Evolutionary conservation across 768 basidiomycete genomes (phyloP).

Genomic region (Epithele typhae): DNA sequence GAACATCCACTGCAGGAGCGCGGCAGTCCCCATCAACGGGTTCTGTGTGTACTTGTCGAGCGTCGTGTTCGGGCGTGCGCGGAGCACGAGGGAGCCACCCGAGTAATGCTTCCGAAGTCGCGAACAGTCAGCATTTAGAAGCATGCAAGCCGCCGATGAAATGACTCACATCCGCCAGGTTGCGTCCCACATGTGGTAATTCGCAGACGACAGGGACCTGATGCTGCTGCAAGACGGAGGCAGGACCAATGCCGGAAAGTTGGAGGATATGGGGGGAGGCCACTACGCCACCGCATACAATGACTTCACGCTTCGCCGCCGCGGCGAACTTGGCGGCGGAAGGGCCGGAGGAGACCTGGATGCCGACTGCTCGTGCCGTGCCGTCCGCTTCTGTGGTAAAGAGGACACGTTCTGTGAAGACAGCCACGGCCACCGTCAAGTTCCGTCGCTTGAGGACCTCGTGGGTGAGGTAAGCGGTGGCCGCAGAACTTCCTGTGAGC

Average conservation of each 20-base stretch:
- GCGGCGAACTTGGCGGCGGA: conserved; percentile 38
- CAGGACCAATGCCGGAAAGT: conserved; percentile 54
- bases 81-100: conserved; percentile 33
- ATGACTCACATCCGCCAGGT: conserved; percentile 42
- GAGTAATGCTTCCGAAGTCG: conserved; percentile 40
- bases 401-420: conserved; percentile 50
- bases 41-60: conserved; percentile 47
- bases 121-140: too few relatives aligned
- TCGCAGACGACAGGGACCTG: conserved; percentile 40
- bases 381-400: conserved; percentile 36
- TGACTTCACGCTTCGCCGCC: conserved; percentile 51
- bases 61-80: conserved; percentile 46
- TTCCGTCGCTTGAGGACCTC: conserved; percentile 22
- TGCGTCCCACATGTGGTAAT: conserved; percentile 56
- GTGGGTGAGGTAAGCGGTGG: conserved; percentile 22
- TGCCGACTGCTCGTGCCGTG: conserved; percentile 39
- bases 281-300: conserved; percentile 44
- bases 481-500: conserved; percentile 24
- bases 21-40: neutral
- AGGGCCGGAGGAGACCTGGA: conserved; percentile 36
- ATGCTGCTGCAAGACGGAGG: conserved; percentile 41
- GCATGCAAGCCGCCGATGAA: too few relatives aligned
- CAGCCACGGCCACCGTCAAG: conserved; percentile 41
- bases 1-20: conserved; percentile 4
- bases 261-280: conserved; percentile 52